A percentile compares a stretch with the other conserved stretches of the same genome.
Conservation (phyloP, 148 eudicot species). For the Camellia lanceoleosa region DNA sequence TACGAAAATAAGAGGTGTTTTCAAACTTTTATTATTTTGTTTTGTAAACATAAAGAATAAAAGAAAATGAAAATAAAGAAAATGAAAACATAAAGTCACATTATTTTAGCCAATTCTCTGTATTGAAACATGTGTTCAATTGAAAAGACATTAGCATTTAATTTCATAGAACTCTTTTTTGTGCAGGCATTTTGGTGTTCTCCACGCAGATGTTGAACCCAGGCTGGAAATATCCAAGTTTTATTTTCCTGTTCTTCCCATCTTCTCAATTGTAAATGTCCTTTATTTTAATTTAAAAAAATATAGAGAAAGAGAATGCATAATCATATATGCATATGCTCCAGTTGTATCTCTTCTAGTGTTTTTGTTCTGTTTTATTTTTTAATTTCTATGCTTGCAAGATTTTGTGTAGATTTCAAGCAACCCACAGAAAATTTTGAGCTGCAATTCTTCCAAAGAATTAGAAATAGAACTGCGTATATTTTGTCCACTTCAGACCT, state of each 20-base stretch:
- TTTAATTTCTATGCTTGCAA: background rate
- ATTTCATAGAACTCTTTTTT: background rate
- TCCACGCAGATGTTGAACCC: slow-evolving; percentile 20
- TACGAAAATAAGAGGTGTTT: too few species aligned
- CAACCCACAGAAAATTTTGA: background rate
- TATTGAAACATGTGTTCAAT: too few species aligned
- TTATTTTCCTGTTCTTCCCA: background rate
- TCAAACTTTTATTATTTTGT: too few species aligned
- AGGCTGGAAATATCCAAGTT: background rate
- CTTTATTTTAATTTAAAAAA: background rate
- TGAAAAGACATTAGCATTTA: too few species aligned
- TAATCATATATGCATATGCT: background rate
- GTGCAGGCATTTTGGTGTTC: slow-evolving; percentile 35
- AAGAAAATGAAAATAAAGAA: too few species aligned
- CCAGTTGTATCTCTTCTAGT: background rate
- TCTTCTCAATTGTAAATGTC: background rate
- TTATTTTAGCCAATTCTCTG: too few species aligned
- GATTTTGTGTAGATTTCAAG: background rate
- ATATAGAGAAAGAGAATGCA: background rate
- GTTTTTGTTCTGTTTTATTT: background rate
- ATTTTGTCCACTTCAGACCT: too few species aligned
- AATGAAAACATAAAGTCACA: too few species aligned
- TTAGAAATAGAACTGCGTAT: too few species aligned
- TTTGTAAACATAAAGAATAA: too few species aligned
- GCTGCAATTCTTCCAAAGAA: background rate